These are phyloP conservation scores for Aspergillus phoenicis DNA, from an alignment of 2,329 filamentous ascomycete species.

Conservation along the genomic window DNA sequence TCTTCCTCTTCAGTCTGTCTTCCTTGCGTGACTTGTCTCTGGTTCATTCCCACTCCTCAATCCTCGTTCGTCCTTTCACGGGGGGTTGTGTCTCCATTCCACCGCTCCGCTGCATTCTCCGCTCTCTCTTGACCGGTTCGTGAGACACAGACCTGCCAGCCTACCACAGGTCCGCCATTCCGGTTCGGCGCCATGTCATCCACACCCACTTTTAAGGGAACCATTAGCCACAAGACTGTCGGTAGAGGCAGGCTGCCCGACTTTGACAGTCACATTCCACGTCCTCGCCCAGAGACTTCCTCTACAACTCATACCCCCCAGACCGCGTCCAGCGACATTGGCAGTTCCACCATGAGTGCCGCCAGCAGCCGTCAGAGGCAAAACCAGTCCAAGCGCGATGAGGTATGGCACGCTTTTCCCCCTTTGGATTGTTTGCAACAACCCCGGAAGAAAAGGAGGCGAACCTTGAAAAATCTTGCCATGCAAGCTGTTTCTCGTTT, in stretches of 20 bases:
- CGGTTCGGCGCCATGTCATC: slow-evolving; percentile 54
- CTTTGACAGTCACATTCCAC: slow-evolving; percentile 61
- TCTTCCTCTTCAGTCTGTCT: slow-evolving; percentile 15
- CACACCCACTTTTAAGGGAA: slow-evolving; percentile 61
- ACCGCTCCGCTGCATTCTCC: slow-evolving; percentile 14
- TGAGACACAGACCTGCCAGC: slow-evolving; percentile 25
- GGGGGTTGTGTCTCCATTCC: slow-evolving; percentile 8
- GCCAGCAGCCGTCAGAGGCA: slow-evolving; percentile 86
- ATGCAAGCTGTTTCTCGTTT: not conserved
- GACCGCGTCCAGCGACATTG: slow-evolving; percentile 54
- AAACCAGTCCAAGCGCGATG: slow-evolving; percentile 96
- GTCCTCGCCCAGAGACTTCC: slow-evolving; percentile 58
- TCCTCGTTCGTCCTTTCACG: not conserved
- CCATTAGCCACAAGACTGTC: slow-evolving; percentile 55
- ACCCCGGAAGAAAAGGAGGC: not conserved
- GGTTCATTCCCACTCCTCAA: slow-evolving; percentile 8
- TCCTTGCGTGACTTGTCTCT: slow-evolving; percentile 8
- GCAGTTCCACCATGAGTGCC: slow-evolving; percentile 76
- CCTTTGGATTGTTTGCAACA: not conserved
- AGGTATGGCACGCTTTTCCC: slow-evolving; percentile 60
- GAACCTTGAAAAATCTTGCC: slow-evolving; percentile 1
- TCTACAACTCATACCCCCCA: slow-evolving; percentile 41
- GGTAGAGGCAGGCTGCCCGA: slow-evolving; percentile 55
- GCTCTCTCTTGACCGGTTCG: slow-evolving; percentile 21
- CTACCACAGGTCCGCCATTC: slow-evolving; percentile 7